phyloP scores from a whole-genome alignment of 495 filamentous ascomycete species.

The Aspergillus saccharolyticus region DNA sequence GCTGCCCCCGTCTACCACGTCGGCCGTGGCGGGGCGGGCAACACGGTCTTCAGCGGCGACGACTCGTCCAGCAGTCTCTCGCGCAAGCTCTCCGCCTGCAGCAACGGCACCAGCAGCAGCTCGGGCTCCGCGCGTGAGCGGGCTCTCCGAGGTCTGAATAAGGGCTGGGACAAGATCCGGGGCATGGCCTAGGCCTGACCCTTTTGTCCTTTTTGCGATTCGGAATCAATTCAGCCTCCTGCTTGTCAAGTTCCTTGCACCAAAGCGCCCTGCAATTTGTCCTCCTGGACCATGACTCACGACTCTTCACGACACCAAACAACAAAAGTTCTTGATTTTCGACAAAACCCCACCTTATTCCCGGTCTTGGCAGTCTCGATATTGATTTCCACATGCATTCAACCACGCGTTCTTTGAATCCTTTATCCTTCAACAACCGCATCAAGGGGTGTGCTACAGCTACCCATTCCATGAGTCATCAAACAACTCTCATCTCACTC shows the following conservation, averaged over 20 bases:
- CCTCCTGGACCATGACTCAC: constrained; percentile 26
- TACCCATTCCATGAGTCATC: neutral
- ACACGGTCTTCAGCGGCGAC: constrained; percentile 52
- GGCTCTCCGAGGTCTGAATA: constrained; percentile 38
- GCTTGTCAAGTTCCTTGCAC: no score
- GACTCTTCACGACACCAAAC: constrained; percentile 20
- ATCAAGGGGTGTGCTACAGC: neutral
- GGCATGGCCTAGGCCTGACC: constrained; percentile 29
- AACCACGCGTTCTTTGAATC: neutral
- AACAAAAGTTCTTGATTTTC: constrained; percentile 26
- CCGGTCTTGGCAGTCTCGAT: neutral
- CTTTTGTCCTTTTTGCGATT: no score
- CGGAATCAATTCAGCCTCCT: constrained; percentile 1
- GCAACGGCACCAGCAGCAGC: constrained; percentile 35
- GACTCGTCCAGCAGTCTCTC: constrained; percentile 25
- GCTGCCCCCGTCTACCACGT: constrained; percentile 70
- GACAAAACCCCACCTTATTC: constrained; percentile 2
- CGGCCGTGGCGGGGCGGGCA: constrained; percentile 86
- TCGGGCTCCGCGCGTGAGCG: constrained; percentile 36
- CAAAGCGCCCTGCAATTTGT: neutral
- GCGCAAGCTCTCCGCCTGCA: constrained; percentile 38
- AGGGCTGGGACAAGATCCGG: constrained; percentile 43
- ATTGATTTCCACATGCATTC: constrained; percentile 3
- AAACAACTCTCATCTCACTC: neutral
- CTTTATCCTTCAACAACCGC: neutral